These are phyloP conservation scores for Houttuynia cordata DNA, from an alignment of 164 flowering plant genomes.

Conservation along the genomic window DNA sequence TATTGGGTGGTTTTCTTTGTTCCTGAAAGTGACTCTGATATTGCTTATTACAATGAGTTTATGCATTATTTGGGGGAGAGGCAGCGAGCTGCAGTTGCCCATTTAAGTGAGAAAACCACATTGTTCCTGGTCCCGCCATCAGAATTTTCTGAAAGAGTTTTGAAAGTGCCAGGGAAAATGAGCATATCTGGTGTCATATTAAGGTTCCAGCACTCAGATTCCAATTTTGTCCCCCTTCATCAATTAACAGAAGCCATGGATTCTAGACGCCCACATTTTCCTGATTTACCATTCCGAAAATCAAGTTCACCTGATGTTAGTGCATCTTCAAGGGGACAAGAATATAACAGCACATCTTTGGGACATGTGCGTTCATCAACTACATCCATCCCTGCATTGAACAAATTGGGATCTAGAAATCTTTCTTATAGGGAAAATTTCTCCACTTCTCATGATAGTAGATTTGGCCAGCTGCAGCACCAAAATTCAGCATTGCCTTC, in stretches of 20 bases:
- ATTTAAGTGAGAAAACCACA: conserved; percentile 72
- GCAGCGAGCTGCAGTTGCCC: conserved; percentile 90
- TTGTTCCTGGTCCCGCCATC: conserved; percentile 96
- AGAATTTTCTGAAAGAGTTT: conserved; percentile 80
- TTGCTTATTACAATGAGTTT: conserved; percentile 75
- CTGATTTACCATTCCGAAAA: conserved; percentile 20
- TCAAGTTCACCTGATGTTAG: conserved; percentile 21
- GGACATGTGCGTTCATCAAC: conserved; percentile 20
- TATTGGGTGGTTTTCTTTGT: conserved; percentile 90
- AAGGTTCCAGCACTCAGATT: conserved; percentile 44
- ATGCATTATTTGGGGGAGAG: conserved; percentile 78
- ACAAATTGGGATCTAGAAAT: conserved; percentile 20
- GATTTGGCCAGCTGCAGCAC: conserved; percentile 27
- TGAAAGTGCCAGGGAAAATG: conserved; percentile 83
- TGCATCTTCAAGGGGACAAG: conserved; percentile 9
- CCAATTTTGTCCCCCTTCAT: conserved; percentile 30
- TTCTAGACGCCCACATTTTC: conserved; percentile 16
- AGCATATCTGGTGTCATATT: conserved; percentile 89
- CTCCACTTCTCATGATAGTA: conserved; percentile 21
- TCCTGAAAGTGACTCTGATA: conserved; percentile 74
- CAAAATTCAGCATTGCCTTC: conserved; percentile 18
- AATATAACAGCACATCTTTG: conserved; percentile 13
- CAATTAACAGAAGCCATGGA: conserved; percentile 30
- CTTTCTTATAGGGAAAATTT: conserved; percentile 13
- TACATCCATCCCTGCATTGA: conserved; percentile 15